Evolutionary conservation across 306 rosid species (phyloP).

Genomic region (Acacia crassicarpa): DNA sequence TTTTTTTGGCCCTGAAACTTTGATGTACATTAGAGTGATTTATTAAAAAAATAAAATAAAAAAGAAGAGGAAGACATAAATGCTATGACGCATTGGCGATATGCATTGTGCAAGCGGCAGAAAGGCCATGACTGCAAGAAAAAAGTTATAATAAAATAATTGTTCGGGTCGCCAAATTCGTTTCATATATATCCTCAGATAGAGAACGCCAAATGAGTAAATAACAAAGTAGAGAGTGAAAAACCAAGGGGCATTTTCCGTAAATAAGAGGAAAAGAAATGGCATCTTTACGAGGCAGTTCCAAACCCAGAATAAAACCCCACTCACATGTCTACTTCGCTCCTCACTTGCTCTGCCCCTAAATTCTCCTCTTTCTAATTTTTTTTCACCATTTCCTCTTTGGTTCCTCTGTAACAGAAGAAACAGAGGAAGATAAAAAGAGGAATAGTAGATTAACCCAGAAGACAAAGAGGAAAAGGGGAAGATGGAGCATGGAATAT

Average conservation of each 20-base stretch:
- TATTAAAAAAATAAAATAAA: neutral
- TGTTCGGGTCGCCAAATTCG: neutral
- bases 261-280: constrained; percentile 28
- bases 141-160: neutral
- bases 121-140: constrained; percentile 10
- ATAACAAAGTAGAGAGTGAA: neutral
- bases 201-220: constrained; percentile 12
- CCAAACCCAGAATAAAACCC: constrained; percentile 43
- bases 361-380: neutral
- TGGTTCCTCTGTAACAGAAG: constrained; percentile 47
- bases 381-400: neutral
- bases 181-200: constrained; percentile 20
- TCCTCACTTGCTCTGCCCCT: constrained; percentile 38
- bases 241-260: constrained; percentile 30
- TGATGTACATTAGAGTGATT: neutral
- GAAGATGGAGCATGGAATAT: constrained; percentile 39
- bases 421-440: constrained; percentile 55
- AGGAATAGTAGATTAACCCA: constrained; percentile 22
- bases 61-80: neutral
- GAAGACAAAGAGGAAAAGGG: constrained; percentile 7
- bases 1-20: neutral
- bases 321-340: constrained; percentile 37
- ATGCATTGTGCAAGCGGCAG: constrained; percentile 3
- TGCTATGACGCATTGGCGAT: neutral
- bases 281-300: constrained; percentile 23